Evolutionary conservation across 192 early-diverging fungal genomes (phyloP).

Genomic region (Chytriomyces sp.): DNA sequence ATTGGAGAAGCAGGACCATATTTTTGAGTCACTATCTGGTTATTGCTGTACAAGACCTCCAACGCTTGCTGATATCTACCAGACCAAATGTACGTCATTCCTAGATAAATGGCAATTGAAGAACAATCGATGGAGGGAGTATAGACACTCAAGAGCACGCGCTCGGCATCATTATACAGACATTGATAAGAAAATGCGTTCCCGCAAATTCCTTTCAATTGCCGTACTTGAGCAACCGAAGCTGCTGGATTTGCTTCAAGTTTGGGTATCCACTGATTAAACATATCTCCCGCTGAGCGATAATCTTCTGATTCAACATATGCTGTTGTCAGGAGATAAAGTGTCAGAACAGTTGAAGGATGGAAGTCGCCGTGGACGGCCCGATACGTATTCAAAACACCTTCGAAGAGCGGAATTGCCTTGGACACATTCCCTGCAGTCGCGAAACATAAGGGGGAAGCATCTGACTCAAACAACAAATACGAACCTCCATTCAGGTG

Average conservation of each 20-base stretch:
- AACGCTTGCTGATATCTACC: not conserved
- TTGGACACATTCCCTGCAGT: too few species aligned
- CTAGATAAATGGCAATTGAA: not conserved
- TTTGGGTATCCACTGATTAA: too few species aligned
- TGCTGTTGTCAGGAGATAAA: too few species aligned
- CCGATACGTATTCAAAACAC: too few species aligned
- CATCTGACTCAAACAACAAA: not conserved
- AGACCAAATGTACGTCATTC: not conserved
- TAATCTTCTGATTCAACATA: too few species aligned
- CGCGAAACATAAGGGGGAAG: not conserved
- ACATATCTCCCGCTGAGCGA: too few species aligned
- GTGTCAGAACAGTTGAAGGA: too few species aligned
- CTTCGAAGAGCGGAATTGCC: too few species aligned
- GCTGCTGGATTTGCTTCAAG: too few species aligned
- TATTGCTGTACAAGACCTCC: not conserved
- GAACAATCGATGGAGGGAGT: not conserved
- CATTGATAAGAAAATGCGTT: not conserved
- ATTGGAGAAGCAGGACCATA: not conserved
- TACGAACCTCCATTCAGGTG: not conserved
- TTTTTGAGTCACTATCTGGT: not conserved
- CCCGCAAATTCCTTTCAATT: not conserved
- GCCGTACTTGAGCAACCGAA: too few species aligned
- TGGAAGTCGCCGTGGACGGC: too few species aligned
- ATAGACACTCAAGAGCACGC: not conserved
- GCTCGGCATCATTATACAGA: not conserved